Evolutionary conservation across 108 stramenopile species (phyloP).

Genomic region (Nannochloropsis gaditana): DNA sequence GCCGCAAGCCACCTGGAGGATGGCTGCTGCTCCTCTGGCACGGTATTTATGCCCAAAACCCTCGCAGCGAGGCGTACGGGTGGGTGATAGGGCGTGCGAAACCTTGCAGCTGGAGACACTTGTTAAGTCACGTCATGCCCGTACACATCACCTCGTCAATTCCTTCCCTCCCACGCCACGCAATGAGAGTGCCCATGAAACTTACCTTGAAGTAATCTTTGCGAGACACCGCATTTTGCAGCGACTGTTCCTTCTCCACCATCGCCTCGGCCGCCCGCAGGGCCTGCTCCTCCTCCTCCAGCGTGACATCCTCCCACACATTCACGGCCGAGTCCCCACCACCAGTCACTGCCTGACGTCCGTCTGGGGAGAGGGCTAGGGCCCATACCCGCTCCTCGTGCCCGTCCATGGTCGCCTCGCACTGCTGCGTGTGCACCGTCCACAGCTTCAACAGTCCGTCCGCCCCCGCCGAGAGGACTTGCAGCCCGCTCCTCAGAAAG

Average conservation of each 20-base stretch:
- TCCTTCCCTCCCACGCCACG: constrained; percentile 10
- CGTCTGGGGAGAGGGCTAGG: constrained; percentile 57
- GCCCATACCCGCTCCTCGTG: constrained; percentile 92
- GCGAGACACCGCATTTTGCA: constrained; percentile 30
- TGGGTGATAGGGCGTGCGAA: background rate
- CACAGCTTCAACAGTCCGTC: constrained; percentile 91
- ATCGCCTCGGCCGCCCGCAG: constrained; percentile 63
- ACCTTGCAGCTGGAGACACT: background rate
- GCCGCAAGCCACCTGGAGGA: no score
- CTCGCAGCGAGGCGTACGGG: background rate
- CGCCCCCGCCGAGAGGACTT: constrained; percentile 79
- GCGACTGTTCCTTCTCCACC: constrained; percentile 69
- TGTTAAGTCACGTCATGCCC: constrained; percentile 58
- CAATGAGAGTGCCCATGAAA: constrained; percentile 30
- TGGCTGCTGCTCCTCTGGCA: background rate
- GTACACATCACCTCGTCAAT: constrained; percentile 19
- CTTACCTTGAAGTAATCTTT: background rate
- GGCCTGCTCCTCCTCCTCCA: constrained; percentile 64
- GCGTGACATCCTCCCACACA: constrained; percentile 85
- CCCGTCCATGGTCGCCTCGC: constrained; percentile 79
- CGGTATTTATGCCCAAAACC: background rate
- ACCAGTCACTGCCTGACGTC: constrained; percentile 60
- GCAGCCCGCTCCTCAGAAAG: constrained; percentile 47
- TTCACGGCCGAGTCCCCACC: constrained; percentile 82
- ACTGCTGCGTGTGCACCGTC: constrained; percentile 88